phyloP scores from a whole-genome alignment of 177 flowering plant species.

The Vitis hybrid region DNA sequence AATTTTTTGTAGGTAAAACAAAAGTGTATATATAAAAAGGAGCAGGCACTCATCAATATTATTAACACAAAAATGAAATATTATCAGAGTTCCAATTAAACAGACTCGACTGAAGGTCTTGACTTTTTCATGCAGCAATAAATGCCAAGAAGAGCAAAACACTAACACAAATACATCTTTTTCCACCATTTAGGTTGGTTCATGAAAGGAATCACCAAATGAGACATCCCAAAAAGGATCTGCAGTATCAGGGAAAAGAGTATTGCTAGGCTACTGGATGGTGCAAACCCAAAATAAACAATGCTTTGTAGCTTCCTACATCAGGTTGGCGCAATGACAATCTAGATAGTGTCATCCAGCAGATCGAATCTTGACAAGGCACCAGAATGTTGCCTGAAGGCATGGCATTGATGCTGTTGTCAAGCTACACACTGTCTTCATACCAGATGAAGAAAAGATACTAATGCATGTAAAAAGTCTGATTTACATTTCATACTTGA shows the following conservation, averaged over 20 bases:
- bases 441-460: not conserved
- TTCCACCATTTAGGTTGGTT: no score
- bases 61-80: not conserved
- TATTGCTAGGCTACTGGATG: no score
- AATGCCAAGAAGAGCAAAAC: not conserved
- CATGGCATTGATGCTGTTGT: not conserved
- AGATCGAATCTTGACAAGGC: not conserved
- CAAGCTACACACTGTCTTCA: not conserved
- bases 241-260: no score
- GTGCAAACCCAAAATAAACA: not conserved
- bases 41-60: not conserved
- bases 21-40: no score
- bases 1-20: no score
- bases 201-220: no score
- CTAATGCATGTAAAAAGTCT: not conserved
- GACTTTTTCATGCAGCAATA: not conserved
- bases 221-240: no score
- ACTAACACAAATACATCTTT: no score
- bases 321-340: not conserved
- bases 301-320: not conserved
- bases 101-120: not conserved
- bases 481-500: conserved; percentile 4
- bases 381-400: not conserved
- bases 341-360: not conserved
- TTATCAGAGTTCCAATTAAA: not conserved